phyloP scores from a whole-genome alignment of 371 early-diverging fungal genomes.

The Catenaria anguillulae region DNA sequence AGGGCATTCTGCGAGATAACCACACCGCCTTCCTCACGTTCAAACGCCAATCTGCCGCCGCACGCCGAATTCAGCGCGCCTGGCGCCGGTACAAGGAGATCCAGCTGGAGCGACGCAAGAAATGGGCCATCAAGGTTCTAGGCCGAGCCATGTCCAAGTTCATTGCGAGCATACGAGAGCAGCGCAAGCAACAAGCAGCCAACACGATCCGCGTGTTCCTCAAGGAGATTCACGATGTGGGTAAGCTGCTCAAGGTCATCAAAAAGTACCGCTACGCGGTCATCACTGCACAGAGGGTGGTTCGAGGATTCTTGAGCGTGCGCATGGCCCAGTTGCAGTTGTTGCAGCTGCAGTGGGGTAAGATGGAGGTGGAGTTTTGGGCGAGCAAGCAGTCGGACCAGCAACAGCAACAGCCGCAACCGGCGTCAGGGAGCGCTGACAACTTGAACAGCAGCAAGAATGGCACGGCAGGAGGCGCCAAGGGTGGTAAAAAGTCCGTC shows the following conservation, averaged over 20 bases:
- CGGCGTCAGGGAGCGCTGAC: not conserved
- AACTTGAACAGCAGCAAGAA: not conserved
- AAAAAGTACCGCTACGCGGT: conserved; percentile 38
- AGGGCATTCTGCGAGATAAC: conserved; percentile 14
- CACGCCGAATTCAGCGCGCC: conserved; percentile 18
- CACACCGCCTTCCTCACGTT: not conserved
- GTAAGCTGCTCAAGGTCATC: conserved; percentile 32
- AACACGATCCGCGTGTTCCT: conserved; percentile 32
- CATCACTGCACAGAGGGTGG: conserved; percentile 22
- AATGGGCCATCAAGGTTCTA: conserved; percentile 17
- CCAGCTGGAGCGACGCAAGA: conserved; percentile 11
- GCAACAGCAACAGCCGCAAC: not conserved
- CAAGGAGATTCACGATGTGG: conserved; percentile 32
- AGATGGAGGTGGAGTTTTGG: conserved; percentile 26
- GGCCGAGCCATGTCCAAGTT: conserved; percentile 19
- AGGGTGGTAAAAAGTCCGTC: too few species aligned
- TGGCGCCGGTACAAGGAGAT: conserved; percentile 14
- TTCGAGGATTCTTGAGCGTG: conserved; percentile 14
- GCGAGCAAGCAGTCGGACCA: conserved; percentile 4
- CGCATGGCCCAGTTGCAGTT: conserved; percentile 19
- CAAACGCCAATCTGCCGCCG: conserved; percentile 8
- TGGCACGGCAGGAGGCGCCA: too few species aligned
- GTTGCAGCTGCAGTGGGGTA: conserved; percentile 26
- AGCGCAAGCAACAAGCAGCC: conserved; percentile 16
- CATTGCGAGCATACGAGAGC: conserved; percentile 16